phyloP scores from a whole-genome alignment of 192 early-diverging fungal genomes.

The Linnemannia schmuckeri region DNA sequence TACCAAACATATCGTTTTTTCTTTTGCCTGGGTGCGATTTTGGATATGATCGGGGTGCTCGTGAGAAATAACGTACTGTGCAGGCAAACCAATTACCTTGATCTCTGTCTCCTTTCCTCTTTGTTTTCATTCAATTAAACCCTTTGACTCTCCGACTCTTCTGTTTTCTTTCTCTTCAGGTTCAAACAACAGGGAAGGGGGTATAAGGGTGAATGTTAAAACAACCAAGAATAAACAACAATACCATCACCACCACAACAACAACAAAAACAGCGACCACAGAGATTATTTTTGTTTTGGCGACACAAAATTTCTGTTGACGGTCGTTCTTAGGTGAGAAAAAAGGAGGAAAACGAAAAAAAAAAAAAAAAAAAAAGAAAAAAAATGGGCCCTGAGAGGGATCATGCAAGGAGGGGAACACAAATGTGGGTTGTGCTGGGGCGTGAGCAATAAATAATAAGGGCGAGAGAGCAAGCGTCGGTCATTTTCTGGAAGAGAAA shows the following conservation, averaged over 20 bases:
- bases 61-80: not conserved
- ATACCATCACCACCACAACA: not conserved
- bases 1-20: not conserved
- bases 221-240: not conserved
- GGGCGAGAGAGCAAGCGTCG: not conserved
- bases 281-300: not conserved
- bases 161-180: not conserved
- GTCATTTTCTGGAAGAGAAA: not conserved
- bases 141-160: not conserved
- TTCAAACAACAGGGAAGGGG: not conserved
- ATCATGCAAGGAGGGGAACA: not conserved
- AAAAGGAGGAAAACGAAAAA: not conserved
- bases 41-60: not conserved
- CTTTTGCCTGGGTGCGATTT: not conserved
- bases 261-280: not conserved
- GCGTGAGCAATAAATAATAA: not conserved
- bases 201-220: not conserved
- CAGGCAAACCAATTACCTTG: no score
- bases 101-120: no score
- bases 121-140: not conserved
- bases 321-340: not conserved
- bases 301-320: slow-evolving; percentile 2
- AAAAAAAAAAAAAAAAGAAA: no score
- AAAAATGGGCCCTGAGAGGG: not conserved
- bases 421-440: not conserved